Conservation (phyloP, 2,329 filamentous ascomycete species). For the Simplicillium aogashimaense region DNA sequence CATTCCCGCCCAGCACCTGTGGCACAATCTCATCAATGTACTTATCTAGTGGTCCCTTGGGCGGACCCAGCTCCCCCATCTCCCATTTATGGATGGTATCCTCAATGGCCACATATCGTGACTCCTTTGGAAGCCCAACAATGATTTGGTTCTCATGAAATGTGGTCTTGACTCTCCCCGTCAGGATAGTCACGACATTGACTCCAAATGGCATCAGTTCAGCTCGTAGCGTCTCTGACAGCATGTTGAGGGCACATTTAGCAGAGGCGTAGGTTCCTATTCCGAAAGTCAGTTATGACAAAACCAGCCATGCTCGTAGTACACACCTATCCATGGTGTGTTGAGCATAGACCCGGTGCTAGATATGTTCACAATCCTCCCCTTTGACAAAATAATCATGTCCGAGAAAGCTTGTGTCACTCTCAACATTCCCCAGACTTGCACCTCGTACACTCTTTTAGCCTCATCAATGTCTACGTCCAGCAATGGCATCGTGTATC, state of each 20-base stretch:
- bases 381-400: conserved; percentile 14
- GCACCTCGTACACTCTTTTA: conserved; percentile 27
- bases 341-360: not conserved
- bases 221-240: not conserved
- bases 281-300: too few relatives aligned
- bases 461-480: conserved; percentile 22
- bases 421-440: conserved; percentile 25
- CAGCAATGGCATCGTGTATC: conserved; percentile 20
- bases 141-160: not conserved
- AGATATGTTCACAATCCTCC: conserved; percentile 14
- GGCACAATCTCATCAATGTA: not conserved
- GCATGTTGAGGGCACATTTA: conserved; percentile 7
- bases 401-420: conserved; percentile 26
- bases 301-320: too few relatives aligned
- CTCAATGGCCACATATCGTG: not conserved
- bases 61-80: not conserved
- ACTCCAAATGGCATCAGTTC: not conserved
- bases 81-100: not conserved
- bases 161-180: not conserved
- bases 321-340: not conserved
- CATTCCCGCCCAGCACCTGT: not conserved
- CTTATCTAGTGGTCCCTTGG: not conserved
- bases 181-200: not conserved
- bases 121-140: not conserved
- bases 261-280: conserved; percentile 13